Evolutionary conservation across 2,329 filamentous ascomycete genomes (phyloP).

Genomic region (Cryphonectria nitschkei): DNA sequence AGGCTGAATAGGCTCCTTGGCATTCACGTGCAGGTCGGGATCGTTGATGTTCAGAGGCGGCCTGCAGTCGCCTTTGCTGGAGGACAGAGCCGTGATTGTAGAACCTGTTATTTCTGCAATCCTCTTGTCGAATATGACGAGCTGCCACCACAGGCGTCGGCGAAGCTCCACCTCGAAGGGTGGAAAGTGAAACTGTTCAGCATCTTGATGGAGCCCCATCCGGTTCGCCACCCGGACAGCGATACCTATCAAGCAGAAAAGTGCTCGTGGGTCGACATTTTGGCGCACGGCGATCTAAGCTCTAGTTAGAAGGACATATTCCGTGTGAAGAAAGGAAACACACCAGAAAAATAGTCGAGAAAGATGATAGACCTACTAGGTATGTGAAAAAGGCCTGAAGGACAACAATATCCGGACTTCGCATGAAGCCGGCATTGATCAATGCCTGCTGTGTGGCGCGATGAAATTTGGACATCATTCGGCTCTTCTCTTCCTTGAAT

Average conservation of each 20-base stretch:
- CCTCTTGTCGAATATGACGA: conserved; percentile 70
- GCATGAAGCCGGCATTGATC: conserved; percentile 68
- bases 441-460: conserved; percentile 66
- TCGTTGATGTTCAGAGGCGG: conserved; percentile 66
- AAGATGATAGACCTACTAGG: conserved; percentile 51
- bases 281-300: conserved; percentile 58
- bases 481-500: conserved; percentile 56
- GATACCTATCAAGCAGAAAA: conserved; percentile 66
- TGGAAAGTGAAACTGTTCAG: conserved; percentile 51
- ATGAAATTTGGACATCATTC: conserved; percentile 58
- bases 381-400: conserved; percentile 72
- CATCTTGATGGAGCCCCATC: conserved; percentile 70
- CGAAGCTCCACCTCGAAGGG: conserved; percentile 71
- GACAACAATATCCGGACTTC: conserved; percentile 65
- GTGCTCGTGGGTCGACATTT: conserved; percentile 62
- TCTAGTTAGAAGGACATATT: conserved; percentile 32
- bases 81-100: conserved; percentile 57
- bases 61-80: conserved; percentile 57
- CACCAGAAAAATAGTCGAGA: neutral
- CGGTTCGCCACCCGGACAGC: conserved; percentile 70
- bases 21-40: conserved; percentile 59
- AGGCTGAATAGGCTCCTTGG: conserved; percentile 55
- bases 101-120: conserved; percentile 69
- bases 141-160: conserved; percentile 74
- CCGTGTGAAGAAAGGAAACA: too few relatives aligned